Conservation (phyloP, 2,329 filamentous ascomycete genomes). For the Nemania bipapillata region DNA sequence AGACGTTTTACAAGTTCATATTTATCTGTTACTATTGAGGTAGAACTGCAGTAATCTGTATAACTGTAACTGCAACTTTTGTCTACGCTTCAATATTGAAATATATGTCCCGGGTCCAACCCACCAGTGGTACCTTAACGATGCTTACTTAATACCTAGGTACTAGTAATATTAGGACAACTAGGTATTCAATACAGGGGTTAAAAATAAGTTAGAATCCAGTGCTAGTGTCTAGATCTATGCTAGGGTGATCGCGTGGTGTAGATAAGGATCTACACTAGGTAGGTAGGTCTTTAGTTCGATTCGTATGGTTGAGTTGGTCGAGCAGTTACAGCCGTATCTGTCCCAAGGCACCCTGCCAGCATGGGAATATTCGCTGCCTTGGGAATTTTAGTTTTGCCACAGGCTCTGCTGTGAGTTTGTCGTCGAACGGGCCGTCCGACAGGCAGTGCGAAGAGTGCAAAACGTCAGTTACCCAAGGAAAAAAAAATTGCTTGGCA, state of each 20-base stretch:
- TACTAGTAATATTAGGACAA: background rate
- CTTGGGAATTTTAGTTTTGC: background rate
- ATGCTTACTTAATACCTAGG: too few species aligned
- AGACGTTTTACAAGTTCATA: too few species aligned
- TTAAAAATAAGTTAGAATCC: background rate
- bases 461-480: background rate
- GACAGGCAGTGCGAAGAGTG: background rate
- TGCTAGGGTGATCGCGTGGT: background rate
- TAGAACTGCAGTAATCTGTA: background rate
- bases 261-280: conserved; percentile 1
- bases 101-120: too few species aligned
- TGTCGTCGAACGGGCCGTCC: background rate
- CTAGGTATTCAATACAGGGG: background rate
- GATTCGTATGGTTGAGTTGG: too few species aligned
- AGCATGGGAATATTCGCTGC: background rate
- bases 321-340: background rate
- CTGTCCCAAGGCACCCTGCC: background rate
- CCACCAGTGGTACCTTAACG: background rate
- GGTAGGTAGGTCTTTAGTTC: background rate
- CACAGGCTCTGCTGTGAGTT: background rate
- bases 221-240: background rate
- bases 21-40: background rate
- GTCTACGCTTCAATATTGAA: background rate
- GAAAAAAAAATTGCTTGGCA: conserved; percentile 20
- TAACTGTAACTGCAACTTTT: too few species aligned